Evolutionary conservation across 2,329 filamentous ascomycete genomes (phyloP).

Genomic region (Paraphaeosphaeria sporulosa): DNA sequence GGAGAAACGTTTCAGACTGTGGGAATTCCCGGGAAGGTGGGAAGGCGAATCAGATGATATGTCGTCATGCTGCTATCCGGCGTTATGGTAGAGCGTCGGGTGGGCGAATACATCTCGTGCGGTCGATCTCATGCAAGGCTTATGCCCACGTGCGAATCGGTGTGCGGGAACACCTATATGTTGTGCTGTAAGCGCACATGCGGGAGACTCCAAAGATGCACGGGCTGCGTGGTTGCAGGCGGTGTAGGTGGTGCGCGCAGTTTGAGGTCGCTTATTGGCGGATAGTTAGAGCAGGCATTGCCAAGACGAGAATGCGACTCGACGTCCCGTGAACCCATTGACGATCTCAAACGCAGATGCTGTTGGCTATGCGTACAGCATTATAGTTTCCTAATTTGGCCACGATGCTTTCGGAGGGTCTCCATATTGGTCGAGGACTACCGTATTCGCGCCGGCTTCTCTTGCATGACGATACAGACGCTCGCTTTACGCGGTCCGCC

Average conservation of each 20-base stretch:
- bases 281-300: slow-evolving; percentile 2
- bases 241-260: slow-evolving; percentile 3
- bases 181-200: background rate
- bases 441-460: slow-evolving; percentile 35
- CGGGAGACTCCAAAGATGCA: background rate
- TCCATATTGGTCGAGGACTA: slow-evolving; percentile 44
- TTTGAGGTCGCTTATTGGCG: background rate
- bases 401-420: slow-evolving; percentile 48
- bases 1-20: slow-evolving; percentile 4
- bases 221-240: background rate
- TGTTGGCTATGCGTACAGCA: slow-evolving; percentile 50
- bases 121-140: slow-evolving; percentile 8
- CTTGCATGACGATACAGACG: slow-evolving; percentile 47
- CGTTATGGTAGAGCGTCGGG: background rate
- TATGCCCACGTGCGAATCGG: slow-evolving; percentile 10
- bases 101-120: slow-evolving; percentile 11
- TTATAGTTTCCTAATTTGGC: slow-evolving; percentile 53
- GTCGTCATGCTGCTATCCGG: background rate
- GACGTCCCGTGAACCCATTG: slow-evolving; percentile 23
- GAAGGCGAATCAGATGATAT: background rate
- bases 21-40: background rate
- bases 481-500: slow-evolving; percentile 56
- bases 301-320: slow-evolving; percentile 6
- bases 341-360: slow-evolving; percentile 37
- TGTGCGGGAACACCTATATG: background rate